phyloP scores from a whole-genome alignment of 768 basidiomycete species.

The Tremella fuciformis region DNA sequence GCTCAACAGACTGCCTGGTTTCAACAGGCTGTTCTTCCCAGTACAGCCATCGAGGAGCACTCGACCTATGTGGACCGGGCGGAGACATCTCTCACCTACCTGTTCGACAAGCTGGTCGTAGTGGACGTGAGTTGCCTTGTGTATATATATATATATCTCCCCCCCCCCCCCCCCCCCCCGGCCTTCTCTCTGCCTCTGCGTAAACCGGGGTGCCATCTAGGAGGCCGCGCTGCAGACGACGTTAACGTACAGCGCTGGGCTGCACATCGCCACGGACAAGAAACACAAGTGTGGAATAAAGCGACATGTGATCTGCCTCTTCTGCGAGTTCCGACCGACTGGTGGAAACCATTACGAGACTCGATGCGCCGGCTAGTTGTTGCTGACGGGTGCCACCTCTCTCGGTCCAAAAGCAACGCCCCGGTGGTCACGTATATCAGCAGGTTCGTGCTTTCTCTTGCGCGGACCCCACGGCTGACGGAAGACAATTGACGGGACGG shows the following conservation, averaged over 20 bases:
- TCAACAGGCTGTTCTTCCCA: constrained; percentile 33
- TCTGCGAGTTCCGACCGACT: constrained; percentile 21
- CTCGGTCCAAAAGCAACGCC: constrained; percentile 6
- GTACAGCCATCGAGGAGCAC: constrained; percentile 33
- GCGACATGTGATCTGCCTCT: constrained; percentile 31
- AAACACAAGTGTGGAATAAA: constrained; percentile 30
- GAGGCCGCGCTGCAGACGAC: background rate
- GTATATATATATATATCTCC: background rate
- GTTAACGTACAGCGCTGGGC: constrained; percentile 27
- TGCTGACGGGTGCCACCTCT: constrained; percentile 13
- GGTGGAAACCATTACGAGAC: constrained; percentile 33
- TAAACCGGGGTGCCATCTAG: no score
- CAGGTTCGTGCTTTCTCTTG: background rate
- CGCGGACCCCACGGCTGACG: background rate
- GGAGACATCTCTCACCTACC: constrained; percentile 21
- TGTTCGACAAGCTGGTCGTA: constrained; percentile 34
- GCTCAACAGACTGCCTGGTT: constrained; percentile 35
- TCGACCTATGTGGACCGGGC: constrained; percentile 28
- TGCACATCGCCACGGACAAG: constrained; percentile 21
- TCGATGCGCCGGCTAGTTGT: constrained; percentile 18
- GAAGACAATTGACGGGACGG: constrained; percentile 29
- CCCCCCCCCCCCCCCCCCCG: background rate
- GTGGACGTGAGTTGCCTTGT: constrained; percentile 26
- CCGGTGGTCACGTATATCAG: constrained; percentile 42
- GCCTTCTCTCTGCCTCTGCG: background rate